phyloP scores from a whole-genome alignment of 305 asterid species.

The Fraxinus ornus region DNA sequence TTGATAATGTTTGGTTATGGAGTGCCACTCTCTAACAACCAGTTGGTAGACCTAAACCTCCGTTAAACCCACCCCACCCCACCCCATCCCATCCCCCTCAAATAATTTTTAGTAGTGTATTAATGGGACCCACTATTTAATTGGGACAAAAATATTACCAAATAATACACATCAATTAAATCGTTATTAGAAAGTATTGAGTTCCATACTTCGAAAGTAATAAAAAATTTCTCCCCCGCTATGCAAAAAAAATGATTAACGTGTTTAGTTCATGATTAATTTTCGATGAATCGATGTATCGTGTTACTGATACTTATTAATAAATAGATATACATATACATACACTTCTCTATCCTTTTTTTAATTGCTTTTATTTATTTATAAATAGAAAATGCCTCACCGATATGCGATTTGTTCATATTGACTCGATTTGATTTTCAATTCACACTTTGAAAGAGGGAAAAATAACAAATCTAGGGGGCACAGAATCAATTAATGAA shows the following conservation, averaged over 20 bases:
- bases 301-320: too few species aligned
- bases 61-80: conserved; percentile 48
- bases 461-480: background rate
- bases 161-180: background rate
- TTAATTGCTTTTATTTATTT: conserved; percentile 20
- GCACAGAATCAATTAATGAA: background rate
- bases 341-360: background rate
- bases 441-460: background rate
- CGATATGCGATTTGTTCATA: background rate
- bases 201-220: too few species aligned
- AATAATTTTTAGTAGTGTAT: too few species aligned
- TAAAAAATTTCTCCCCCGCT: too few species aligned
- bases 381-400: background rate
- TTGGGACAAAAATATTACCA: background rate
- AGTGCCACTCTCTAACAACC: conserved; percentile 94
- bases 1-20: conserved; percentile 83
- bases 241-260: too few species aligned
- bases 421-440: background rate
- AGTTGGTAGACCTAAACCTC: conserved; percentile 94
- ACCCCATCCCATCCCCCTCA: conserved; percentile 25
- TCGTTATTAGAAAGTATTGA: too few species aligned
- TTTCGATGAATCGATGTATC: too few species aligned
- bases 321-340: background rate
- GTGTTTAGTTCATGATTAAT: background rate
- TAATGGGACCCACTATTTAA: background rate